phyloP scores from a whole-genome alignment of 768 basidiomycete genomes.

The Phylloporus arenicola region DNA sequence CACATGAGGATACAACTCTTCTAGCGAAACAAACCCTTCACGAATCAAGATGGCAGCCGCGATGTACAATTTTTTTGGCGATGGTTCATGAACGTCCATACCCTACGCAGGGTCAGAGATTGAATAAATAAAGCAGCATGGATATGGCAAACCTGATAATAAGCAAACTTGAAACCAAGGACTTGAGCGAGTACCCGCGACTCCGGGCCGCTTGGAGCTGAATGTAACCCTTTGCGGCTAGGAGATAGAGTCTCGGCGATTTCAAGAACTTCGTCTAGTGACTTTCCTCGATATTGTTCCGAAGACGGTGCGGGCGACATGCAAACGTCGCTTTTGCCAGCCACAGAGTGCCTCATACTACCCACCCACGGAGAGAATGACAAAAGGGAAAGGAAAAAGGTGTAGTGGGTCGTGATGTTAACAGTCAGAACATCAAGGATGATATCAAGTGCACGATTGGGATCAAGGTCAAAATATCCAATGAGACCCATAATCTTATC shows the following conservation, averaged over 20 bases:
- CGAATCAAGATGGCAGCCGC: conserved; percentile 84
- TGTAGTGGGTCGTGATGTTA: conserved; percentile 76
- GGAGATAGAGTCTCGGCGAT: conserved; percentile 40
- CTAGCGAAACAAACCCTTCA: conserved; percentile 79
- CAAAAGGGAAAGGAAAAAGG: conserved; percentile 84
- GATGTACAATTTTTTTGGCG: conserved; percentile 71
- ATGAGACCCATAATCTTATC: conserved; percentile 83
- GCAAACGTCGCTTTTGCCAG: conserved; percentile 22
- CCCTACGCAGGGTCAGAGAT: conserved; percentile 35
- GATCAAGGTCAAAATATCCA: conserved; percentile 95
- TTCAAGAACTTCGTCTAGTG: conserved; percentile 59
- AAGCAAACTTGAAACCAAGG: conserved; percentile 94
- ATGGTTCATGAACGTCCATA: conserved; percentile 52
- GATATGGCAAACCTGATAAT: conserved; percentile 66
- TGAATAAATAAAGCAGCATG: not conserved
- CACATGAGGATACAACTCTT: conserved; percentile 93
- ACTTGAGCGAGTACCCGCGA: conserved; percentile 80
- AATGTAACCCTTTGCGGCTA: conserved; percentile 1
- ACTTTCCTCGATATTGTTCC: conserved; percentile 50
- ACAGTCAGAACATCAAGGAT: conserved; percentile 87
- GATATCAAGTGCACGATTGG: conserved; percentile 88
- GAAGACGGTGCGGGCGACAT: conserved; percentile 38
- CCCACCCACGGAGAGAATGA: conserved; percentile 86
- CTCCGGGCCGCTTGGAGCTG: conserved; percentile 28
- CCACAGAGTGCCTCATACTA: conserved; percentile 33